A percentile compares a stretch with the other conserved stretches of the same genome.
phyloP scores from a whole-genome alignment of 2,329 filamentous ascomycete species.

The Cyclaneusma minus region DNA sequence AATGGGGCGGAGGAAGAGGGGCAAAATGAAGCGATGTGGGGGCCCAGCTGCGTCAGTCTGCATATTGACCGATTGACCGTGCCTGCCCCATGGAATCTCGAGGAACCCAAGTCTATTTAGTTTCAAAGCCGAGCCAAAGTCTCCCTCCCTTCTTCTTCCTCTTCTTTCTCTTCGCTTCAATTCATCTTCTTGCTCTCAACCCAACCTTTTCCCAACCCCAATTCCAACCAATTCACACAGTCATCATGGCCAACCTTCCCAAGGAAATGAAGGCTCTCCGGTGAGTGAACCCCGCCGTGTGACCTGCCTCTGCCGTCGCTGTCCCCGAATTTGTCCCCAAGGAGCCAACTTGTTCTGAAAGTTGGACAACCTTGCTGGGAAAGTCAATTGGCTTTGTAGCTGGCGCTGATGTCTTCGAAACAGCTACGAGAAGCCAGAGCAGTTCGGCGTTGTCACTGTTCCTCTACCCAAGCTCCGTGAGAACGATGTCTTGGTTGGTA shows the following conservation, averaged over 20 bases:
- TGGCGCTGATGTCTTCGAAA: slow-evolving; percentile 1
- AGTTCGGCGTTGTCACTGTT: slow-evolving; percentile 43
- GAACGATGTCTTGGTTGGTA: slow-evolving; percentile 37
- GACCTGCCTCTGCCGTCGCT: not conserved
- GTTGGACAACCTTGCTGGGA: not conserved
- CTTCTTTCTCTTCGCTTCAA: too few species aligned
- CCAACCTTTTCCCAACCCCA: too few species aligned
- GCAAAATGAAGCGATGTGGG: too few species aligned
- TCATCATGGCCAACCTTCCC: slow-evolving; percentile 27
- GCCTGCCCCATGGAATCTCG: too few species aligned
- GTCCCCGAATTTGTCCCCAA: not conserved
- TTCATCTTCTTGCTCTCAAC: too few species aligned
- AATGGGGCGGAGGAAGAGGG: too few species aligned
- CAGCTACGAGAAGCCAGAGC: slow-evolving; percentile 45
- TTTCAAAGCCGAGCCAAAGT: too few species aligned
- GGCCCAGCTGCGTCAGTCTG: too few species aligned
- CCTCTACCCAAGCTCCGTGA: slow-evolving; percentile 44
- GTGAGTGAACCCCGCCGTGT: slow-evolving; percentile 22
- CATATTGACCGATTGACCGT: too few species aligned
- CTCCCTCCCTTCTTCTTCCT: too few species aligned
- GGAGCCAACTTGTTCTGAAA: not conserved
- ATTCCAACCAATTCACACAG: too few species aligned
- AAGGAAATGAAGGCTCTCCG: slow-evolving; percentile 46
- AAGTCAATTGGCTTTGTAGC: slow-evolving; percentile 1
- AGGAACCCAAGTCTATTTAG: too few species aligned